These are phyloP conservation scores for Pelargonium nanum DNA, from an alignment of 345 rosid genomes.

Conservation along the genomic window DNA sequence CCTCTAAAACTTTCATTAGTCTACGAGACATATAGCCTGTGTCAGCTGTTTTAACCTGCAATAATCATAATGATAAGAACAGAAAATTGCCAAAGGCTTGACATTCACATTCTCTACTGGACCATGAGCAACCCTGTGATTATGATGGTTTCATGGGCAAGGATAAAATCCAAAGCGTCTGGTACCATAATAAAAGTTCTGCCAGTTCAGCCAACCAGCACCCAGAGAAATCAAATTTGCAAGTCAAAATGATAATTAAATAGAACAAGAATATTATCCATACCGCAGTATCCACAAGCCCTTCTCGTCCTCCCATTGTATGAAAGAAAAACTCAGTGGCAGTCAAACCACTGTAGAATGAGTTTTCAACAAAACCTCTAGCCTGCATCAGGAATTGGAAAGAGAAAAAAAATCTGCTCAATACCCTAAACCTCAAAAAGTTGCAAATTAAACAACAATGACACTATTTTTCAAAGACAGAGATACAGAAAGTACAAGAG, in stretches of 20 bases:
- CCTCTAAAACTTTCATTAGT: conserved; percentile 86
- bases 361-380: conserved; percentile 97
- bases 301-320: conserved; percentile 99
- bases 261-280: too few relatives aligned
- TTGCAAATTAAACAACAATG: background rate
- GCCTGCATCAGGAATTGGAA: conserved; percentile 58
- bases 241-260: too few relatives aligned
- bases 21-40: conserved; percentile 99
- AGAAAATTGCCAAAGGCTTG: background rate
- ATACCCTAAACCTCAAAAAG: background rate
- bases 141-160: too few relatives aligned
- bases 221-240: too few relatives aligned
- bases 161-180: too few relatives aligned
- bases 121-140: too few relatives aligned
- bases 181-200: too few relatives aligned
- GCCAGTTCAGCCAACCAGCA: too few relatives aligned
- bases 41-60: conserved; percentile 96
- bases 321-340: conserved; percentile 99
- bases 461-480: too few relatives aligned
- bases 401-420: background rate
- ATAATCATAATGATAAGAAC: conserved; percentile 3
- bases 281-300: conserved; percentile 98
- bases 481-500: too few relatives aligned
- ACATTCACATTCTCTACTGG: too few relatives aligned
- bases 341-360: conserved; percentile 87